Base-by-base conservation (phyloP, 345 rosid genomes). In the Lumnitzera racemosa region DNA sequence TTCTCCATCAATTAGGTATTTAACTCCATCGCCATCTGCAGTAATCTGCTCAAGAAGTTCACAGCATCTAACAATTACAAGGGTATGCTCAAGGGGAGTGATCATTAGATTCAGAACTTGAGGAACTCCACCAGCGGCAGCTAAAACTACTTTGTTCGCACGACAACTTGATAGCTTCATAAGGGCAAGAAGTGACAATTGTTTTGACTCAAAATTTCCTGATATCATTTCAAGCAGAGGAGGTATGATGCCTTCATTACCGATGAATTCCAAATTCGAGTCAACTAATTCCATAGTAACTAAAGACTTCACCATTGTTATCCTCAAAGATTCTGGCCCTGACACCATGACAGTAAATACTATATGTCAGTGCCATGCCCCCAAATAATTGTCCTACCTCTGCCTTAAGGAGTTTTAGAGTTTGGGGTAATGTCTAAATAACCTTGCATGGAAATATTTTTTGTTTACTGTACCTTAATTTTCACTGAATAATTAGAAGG, bases 71-170 rank as follows among this genome's bases (percentile, higher is more conserved):
- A 62, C 56, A 25, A 69, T 73, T 57, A 82, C 63, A 58, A 71
- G 52, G 8, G 79, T n/a, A 46, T 69, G 71, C 48, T 65, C 72
- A 15, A 59, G 81, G 24, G 72, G 49, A 24, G 77, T 62, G 67
- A 69, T 71, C 76, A 85, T 67, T 27, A 74, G 67, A 27, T 59
- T 36, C 48, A 78, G 47, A 73, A 85, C 55, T 20, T 53, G 65
- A 56, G 90, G 75, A 70, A 85, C 72, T 58, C 85, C 91, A 65
- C 76, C 83, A 71, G 64, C 68, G 50, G 75, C 63, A 61, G 91
- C 79, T 62, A 85, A 62, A 69, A 78, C 76, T 54, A 72, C 70
- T 73, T 76, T 82, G 57, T 82, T 82, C 69, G 73, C 66, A 15
- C 11, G 49, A n/a, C 71, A 82, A 68, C 58, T 53, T 3, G 78